Conservation (phyloP, 176 grass and related monocot genomes). For the Triticum aestivum region IWGSC_CS_RefSeq_v2.1 NC_057814.1:579888989-579889488, state of each 20-base stretch:
- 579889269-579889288: not conserved
- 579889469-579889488: not conserved
- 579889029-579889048: fast-evolving
- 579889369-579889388: not conserved
- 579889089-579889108: too few relatives aligned
- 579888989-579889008: not conserved
- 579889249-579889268: not conserved
- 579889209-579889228: not conserved
- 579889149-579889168: too few relatives aligned
- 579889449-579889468: fast-evolving
- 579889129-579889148: too few relatives aligned
- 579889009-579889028: not conserved
- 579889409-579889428: not conserved
- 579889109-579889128: too few relatives aligned
- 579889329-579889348: not conserved
- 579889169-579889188: too few relatives aligned
- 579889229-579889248: not conserved
- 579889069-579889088: not conserved
- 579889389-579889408: not conserved
- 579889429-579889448: not conserved
- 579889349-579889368: too few relatives aligned
- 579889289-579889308: not conserved
- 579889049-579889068: not conserved
- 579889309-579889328: not conserved
- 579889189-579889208: not conserved